phyloP scores from a whole-genome alignment of 345 rosid species.

The Eucalyptus cloeziana region DNA sequence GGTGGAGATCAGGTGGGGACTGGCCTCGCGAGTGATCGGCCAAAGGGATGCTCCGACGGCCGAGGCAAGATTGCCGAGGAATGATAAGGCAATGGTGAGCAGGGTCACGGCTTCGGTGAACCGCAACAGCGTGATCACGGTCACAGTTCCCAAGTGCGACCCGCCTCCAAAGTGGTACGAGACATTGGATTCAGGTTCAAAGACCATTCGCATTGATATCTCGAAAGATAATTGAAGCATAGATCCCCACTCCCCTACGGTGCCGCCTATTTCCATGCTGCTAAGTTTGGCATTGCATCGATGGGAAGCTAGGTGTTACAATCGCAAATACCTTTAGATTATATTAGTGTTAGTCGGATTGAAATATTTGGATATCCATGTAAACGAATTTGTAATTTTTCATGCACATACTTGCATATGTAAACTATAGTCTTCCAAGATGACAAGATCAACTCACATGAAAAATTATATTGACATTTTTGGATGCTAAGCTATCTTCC shows the following conservation, averaged over 20 bases:
- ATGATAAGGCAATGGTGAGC: background rate
- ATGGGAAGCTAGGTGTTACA: too few species aligned
- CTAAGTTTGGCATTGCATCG: background rate
- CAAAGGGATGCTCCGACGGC: background rate
- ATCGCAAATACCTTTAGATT: too few species aligned
- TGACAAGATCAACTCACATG: too few species aligned
- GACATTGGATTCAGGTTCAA: background rate
- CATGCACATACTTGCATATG: too few species aligned
- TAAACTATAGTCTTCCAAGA: too few species aligned
- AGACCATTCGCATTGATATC: background rate
- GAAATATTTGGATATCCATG: too few species aligned
- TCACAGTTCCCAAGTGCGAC: background rate
- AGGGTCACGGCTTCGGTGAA: background rate
- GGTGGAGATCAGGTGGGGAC: background rate
- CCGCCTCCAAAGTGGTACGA: background rate
- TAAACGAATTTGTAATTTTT: too few species aligned
- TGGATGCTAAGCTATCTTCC: fast-evolving
- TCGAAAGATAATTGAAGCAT: background rate
- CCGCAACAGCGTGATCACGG: background rate
- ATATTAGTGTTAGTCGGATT: too few species aligned
- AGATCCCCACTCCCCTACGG: background rate
- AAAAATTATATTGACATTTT: too few species aligned
- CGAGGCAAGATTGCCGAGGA: background rate
- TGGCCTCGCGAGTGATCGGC: background rate
- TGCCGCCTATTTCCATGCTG: background rate